Conservation (phyloP, 345 rosid genomes). For the Nasturtium officinale region DNA sequence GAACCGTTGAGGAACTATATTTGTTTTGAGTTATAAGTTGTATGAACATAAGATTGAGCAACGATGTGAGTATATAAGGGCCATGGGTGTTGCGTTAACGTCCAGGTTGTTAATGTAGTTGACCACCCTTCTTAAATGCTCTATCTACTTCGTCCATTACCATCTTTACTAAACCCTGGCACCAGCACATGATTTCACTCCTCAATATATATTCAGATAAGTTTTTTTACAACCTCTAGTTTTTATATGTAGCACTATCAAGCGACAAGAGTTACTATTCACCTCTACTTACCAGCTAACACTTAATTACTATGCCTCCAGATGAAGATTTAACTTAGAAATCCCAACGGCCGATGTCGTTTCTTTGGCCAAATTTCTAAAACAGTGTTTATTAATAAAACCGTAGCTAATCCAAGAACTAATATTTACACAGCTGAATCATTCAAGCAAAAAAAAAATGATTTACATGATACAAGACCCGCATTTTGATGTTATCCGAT, state of each 20-base stretch:
- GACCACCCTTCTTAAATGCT: slow-evolving; percentile 16
- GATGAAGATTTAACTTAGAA: too few species aligned
- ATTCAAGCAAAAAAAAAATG: too few species aligned
- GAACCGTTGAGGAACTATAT: neutral
- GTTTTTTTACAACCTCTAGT: neutral
- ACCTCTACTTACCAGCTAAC: too few species aligned
- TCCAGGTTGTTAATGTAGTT: slow-evolving; percentile 14
- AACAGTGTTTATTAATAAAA: too few species aligned
- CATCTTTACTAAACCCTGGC: neutral
- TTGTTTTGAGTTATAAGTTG: slow-evolving; percentile 5
- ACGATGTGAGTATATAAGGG: slow-evolving; percentile 4
- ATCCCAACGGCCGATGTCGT: neutral
- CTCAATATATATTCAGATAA: neutral
- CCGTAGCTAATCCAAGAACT: too few species aligned
- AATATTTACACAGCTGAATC: neutral
- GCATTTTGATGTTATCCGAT: neutral
- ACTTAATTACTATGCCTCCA: too few species aligned
- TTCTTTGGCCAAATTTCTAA: neutral
- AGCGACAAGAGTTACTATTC: too few species aligned
- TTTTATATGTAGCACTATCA: too few species aligned
- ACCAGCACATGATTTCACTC: slow-evolving; percentile 29
- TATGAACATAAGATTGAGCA: slow-evolving; percentile 9
- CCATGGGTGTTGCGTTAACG: neutral
- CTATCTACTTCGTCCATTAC: slow-evolving; percentile 3
- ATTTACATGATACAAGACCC: neutral